Percentiles rank a stretch among this genome's conserved stretches.
These are phyloP conservation scores for Phaffomyces thermotolerans DNA, from an alignment of 805 yeast species.

Conservation along the genomic window DNA sequence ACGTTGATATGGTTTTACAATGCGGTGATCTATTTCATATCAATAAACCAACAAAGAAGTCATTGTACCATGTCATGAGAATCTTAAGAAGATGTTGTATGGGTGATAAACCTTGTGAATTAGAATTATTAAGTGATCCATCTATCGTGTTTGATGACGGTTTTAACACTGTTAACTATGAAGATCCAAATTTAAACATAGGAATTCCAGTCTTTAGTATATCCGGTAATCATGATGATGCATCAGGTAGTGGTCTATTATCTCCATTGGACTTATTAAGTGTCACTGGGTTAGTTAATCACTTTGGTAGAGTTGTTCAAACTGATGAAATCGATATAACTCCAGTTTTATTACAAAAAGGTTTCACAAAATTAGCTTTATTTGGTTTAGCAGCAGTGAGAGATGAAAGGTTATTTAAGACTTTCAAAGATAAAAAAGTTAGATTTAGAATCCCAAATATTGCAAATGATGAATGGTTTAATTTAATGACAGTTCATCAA, in stretches of 20 bases:
- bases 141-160: constrained; percentile 53
- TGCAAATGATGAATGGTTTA: constrained; percentile 66
- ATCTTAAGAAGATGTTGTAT: constrained; percentile 64
- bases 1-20: constrained; percentile 85
- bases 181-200: constrained; percentile 84
- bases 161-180: constrained; percentile 70
- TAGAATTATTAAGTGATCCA: constrained; percentile 80
- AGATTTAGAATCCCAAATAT: constrained; percentile 66
- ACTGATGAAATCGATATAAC: constrained; percentile 65
- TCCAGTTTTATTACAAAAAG: constrained; percentile 80
- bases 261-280: constrained; percentile 83
- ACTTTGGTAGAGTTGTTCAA: constrained; percentile 76
- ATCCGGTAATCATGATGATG: constrained; percentile 95
- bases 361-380: constrained; percentile 71
- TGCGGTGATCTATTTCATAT: constrained; percentile 91
- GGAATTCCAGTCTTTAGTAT: constrained; percentile 88
- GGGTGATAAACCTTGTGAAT: constrained; percentile 82
- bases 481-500: constrained; percentile 82
- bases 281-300: constrained; percentile 78
- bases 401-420: constrained; percentile 79
- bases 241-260: constrained; percentile 76
- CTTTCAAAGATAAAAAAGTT: constrained; percentile 75
- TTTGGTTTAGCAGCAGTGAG: constrained; percentile 86
- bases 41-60: constrained; percentile 81
- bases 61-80: constrained; percentile 76